These are phyloP conservation scores for Tubosaeta brunneosetosa DNA, from an alignment of 768 basidiomycete genomes.

Conservation along the genomic window DNA sequence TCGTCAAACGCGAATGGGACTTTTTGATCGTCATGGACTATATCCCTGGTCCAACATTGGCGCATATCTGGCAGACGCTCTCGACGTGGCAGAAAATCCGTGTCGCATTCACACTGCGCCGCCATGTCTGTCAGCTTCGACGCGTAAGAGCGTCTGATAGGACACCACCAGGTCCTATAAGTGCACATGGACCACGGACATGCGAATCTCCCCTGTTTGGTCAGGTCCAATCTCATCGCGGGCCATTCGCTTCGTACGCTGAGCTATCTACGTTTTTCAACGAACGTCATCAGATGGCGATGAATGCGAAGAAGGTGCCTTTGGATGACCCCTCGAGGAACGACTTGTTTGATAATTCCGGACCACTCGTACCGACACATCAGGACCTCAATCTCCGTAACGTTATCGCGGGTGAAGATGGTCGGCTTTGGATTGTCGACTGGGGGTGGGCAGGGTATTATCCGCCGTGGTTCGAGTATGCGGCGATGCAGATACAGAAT, in stretches of 20 bases:
- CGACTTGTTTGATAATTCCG: neutral
- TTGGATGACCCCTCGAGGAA: neutral
- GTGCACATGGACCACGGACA: neutral
- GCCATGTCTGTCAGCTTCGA: neutral
- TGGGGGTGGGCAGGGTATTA: neutral
- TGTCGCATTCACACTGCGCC: neutral
- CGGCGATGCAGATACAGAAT: neutral
- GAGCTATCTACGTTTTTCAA: neutral
- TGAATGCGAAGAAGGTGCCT: neutral
- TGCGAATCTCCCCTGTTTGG: neutral
- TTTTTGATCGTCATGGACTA: neutral
- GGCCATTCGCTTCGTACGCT: neutral
- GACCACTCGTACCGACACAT: neutral
- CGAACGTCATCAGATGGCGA: neutral
- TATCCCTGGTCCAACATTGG: neutral
- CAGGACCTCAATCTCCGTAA: neutral
- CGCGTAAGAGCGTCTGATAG: neutral
- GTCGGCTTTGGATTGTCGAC: neutral
- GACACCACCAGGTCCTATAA: neutral
- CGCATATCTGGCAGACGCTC: neutral
- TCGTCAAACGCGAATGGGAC: neutral
- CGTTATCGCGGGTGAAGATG: neutral
- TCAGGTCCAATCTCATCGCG: neutral
- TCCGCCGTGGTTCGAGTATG: neutral
- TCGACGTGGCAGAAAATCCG: neutral